A percentile compares a stretch with the other conserved stretches of the same genome.
These are phyloP conservation scores for Phaeosphaeriaceae sp. DNA, from an alignment of 2,329 filamentous ascomycete genomes.

Conservation along the genomic window DNA sequence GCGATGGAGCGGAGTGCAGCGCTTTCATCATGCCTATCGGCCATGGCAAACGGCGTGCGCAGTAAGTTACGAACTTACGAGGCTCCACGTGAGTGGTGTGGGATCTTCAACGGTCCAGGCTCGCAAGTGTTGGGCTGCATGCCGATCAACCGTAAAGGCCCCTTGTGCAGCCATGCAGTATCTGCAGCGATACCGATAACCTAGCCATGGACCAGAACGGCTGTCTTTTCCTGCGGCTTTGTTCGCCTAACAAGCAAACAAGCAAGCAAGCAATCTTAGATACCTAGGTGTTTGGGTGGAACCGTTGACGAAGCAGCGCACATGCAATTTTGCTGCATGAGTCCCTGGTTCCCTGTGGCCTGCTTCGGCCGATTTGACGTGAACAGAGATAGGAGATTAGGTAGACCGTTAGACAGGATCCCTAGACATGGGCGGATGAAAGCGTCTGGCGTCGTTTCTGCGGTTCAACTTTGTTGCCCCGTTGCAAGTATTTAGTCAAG, in stretches of 20 bases:
- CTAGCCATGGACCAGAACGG: neutral
- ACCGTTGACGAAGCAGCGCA: conserved; percentile 6
- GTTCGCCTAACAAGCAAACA: too few relatives aligned
- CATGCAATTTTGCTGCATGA: conserved; percentile 1
- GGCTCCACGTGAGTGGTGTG: too few relatives aligned
- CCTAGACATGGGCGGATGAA: conserved; percentile 3
- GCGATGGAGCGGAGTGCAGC: too few relatives aligned
- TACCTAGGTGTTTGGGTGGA: too few relatives aligned
- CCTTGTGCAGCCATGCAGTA: conserved; percentile 11
- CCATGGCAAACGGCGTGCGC: conserved; percentile 11
- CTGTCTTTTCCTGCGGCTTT: too few relatives aligned
- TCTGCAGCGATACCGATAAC: neutral
- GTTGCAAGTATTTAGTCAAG: neutral
- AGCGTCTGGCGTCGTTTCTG: conserved; percentile 8
- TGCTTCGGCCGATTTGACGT: too few relatives aligned
- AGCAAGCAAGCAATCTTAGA: too few relatives aligned
- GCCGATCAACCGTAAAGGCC: conserved; percentile 20
- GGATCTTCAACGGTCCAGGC: conserved; percentile 14
- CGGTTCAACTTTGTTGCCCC: conserved; percentile 3
- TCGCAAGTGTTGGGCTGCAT: conserved; percentile 21
- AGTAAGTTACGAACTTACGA: too few relatives aligned
- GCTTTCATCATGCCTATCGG: neutral
- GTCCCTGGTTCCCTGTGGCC: too few relatives aligned
- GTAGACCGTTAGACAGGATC: too few relatives aligned
- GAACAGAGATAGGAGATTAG: too few relatives aligned